phyloP scores from a whole-genome alignment of 768 basidiomycete species.

The Kwoniella dendrophila region DNA sequence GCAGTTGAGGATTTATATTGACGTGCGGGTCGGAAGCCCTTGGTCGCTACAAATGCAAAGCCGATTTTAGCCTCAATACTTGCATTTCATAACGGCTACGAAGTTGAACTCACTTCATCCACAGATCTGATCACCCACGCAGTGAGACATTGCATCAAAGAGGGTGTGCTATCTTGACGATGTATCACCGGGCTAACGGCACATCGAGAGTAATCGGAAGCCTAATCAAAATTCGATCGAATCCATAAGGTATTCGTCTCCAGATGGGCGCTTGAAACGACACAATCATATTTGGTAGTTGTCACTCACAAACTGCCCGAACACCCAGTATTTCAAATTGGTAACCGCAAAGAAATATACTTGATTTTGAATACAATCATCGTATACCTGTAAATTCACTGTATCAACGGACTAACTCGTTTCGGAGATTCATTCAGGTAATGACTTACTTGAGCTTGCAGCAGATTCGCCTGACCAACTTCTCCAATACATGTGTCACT shows the following conservation, averaged over 20 bases:
- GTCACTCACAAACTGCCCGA: slow-evolving; percentile 52
- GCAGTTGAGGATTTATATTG: neutral
- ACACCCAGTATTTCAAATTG: slow-evolving; percentile 54
- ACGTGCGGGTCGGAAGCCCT: neutral
- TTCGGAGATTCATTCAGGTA: neutral
- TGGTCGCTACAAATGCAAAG: slow-evolving; percentile 4
- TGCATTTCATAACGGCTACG: neutral
- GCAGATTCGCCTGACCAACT: slow-evolving; percentile 52
- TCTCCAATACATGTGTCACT: slow-evolving; percentile 42
- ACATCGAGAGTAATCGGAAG: slow-evolving; percentile 44
- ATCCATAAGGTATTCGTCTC: no score
- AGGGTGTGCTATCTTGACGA: slow-evolving; percentile 42
- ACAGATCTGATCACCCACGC: slow-evolving; percentile 50
- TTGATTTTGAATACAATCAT: slow-evolving; percentile 51
- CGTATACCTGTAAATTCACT: slow-evolving; percentile 37
- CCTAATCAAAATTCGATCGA: slow-evolving; percentile 27
- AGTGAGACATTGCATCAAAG: slow-evolving; percentile 50
- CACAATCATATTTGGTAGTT: neutral
- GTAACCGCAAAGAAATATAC: slow-evolving; percentile 54
- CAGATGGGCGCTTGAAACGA: no score
- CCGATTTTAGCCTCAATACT: neutral
- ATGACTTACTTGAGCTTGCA: slow-evolving; percentile 50
- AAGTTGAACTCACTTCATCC: slow-evolving; percentile 39
- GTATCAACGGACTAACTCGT: neutral
- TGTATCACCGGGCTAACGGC: slow-evolving; percentile 48